A percentile compares a stretch with the other conserved stretches of the same genome.
These are phyloP conservation scores for Starmerella asiatica DNA, from an alignment of 805 yeast genomes.

Conservation along the genomic window DNA sequence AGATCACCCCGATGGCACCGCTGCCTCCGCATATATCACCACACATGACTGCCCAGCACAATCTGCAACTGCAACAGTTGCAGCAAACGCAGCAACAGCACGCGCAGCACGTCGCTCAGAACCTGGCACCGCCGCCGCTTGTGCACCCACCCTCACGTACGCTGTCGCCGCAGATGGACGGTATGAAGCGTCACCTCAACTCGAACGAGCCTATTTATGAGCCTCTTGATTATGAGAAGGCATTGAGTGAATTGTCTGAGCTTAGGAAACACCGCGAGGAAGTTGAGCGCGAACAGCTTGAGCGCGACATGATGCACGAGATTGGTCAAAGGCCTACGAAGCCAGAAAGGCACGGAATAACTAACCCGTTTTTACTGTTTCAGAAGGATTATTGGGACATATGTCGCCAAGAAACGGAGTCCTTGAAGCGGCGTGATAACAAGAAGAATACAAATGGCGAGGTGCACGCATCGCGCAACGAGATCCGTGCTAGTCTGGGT, in stretches of 20 bases:
- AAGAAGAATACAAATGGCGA: constrained; percentile 14
- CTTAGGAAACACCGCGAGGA: constrained; percentile 23
- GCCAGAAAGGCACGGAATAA: constrained; percentile 29
- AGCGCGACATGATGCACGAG: constrained; percentile 27
- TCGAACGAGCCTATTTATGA: constrained; percentile 2
- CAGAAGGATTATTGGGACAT: constrained; percentile 33
- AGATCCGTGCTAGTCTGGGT: constrained; percentile 30
- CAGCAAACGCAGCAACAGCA: background rate
- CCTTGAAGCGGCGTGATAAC: constrained; percentile 22
- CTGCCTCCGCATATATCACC: background rate
- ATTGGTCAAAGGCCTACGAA: constrained; percentile 30
- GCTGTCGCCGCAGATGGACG: background rate
- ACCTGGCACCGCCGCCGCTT: background rate
- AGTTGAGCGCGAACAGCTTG: constrained; percentile 25
- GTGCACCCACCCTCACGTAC: background rate
- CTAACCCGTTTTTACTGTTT: constrained; percentile 31
- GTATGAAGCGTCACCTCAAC: background rate
- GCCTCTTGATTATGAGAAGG: constrained; percentile 11
- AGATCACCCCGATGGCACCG: too few relatives aligned
- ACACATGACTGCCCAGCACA: background rate
- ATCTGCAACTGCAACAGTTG: background rate
- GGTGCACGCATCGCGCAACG: constrained; percentile 29
- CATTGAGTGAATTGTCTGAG: constrained; percentile 22
- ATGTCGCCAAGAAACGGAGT: constrained; percentile 28
- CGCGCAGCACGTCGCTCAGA: background rate